These are phyloP conservation scores for Cornus kousa DNA, from an alignment of 148 eudicot genomes.

Conservation along the genomic window DNA sequence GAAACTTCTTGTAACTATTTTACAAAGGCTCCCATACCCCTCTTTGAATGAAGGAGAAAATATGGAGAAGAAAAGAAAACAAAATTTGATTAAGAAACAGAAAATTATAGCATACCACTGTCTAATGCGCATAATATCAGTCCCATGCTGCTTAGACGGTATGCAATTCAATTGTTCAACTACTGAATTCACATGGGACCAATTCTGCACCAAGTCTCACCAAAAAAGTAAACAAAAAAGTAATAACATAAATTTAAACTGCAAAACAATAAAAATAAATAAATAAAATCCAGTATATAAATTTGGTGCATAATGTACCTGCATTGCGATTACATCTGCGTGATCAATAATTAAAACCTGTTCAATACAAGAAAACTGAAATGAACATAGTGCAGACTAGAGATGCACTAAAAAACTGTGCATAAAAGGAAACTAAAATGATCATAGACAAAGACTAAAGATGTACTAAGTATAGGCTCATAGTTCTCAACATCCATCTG, in stretches of 20 bases:
- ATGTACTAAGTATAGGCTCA: neutral
- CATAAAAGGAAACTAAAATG: neutral
- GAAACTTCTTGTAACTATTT: neutral
- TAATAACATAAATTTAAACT: neutral
- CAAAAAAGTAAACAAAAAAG: constrained; percentile 7
- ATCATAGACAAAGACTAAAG: constrained; percentile 1
- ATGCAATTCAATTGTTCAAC: constrained; percentile 59
- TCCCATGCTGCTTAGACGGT: constrained; percentile 74
- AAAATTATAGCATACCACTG: constrained; percentile 48
- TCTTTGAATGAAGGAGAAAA: neutral
- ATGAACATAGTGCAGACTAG: constrained; percentile 5
- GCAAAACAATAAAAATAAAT: neutral
- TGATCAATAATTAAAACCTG: constrained; percentile 91
- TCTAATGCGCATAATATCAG: constrained; percentile 91
- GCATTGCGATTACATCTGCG: constrained; percentile 94
- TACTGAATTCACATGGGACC: constrained; percentile 78
- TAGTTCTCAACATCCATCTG: neutral
- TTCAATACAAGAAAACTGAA: neutral
- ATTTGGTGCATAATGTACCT: constrained; percentile 41
- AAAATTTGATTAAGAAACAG: constrained; percentile 1
- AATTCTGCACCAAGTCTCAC: constrained; percentile 55
- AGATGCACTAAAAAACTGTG: constrained; percentile 34
- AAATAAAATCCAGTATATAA: neutral
- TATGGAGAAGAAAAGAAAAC: neutral
- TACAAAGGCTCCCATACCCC: neutral